Conservation (phyloP, 2,329 filamentous ascomycete genomes). For the Alternaria brassicae region DNA sequence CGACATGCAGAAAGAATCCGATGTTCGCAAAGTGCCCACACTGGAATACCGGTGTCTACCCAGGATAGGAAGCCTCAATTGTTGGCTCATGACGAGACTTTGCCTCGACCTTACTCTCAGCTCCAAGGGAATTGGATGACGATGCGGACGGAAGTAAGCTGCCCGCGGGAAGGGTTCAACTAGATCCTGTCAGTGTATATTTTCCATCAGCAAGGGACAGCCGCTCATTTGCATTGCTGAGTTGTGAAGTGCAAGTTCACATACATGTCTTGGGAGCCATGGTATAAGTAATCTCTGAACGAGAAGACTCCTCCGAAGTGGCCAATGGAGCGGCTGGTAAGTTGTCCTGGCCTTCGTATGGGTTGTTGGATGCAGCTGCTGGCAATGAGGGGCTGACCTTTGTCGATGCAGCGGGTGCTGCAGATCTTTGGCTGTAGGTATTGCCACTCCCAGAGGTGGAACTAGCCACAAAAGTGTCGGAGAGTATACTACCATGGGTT, state of each 20-base stretch:
- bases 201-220: background rate
- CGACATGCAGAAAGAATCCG: background rate
- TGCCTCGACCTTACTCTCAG: background rate
- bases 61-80: background rate
- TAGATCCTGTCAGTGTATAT: background rate
- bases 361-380: background rate
- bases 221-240: background rate
- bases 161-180: background rate
- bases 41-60: slow-evolving; percentile 1
- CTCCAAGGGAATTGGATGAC: background rate
- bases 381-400: too few relatives aligned
- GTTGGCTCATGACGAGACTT: too few relatives aligned
- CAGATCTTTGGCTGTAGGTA: background rate
- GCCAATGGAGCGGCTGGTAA: background rate
- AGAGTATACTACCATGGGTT: background rate
- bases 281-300: background rate
- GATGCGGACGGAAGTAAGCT: background rate
- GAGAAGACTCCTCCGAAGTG: background rate
- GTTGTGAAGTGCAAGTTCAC: background rate
- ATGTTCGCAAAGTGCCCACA: background rate
- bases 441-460: background rate
- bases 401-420: background rate
- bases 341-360: background rate
- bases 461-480: background rate
- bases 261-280: background rate